Evolutionary conservation across 306 rosid genomes (phyloP), one percentile per base, ranked within the genome.

Genomic region (Canavalia gladiata): DNA sequence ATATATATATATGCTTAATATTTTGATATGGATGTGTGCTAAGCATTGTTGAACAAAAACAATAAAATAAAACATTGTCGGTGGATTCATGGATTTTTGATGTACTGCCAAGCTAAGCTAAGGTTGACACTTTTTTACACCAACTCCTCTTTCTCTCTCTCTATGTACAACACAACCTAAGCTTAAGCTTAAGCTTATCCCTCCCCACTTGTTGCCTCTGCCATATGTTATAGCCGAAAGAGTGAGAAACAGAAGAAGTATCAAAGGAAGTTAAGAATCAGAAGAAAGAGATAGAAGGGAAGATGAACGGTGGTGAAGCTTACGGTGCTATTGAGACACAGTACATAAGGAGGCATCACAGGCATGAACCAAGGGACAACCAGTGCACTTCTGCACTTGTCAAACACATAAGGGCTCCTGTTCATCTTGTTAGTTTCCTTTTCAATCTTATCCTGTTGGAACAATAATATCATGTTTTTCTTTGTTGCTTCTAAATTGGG

Each of bases 321-420:
- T 74, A 62, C 74, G 77, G 81, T 76, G 60, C 86, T 74, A 75
- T 88, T 88, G 98, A 92, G 81, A 64, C 87, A n/a, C 95, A 93
- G 86, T 89, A 87, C 91, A 90, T 96, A 84, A 86, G 89, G 50
- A 92, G 91, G 81, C 97, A 96, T 82, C 99, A 96, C 90, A 87
- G 25, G 73, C 99, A 96, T 65, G 91, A 90, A 8, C 87, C 90
- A 34, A 87, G 85, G 72, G 92, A 88, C 25, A 88, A 84, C 31
- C 99, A 96, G 92, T 94, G 99, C 85, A 85, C 98, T 42, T 90
- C 99, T n/a, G 92, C 97, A 7, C 82, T 96, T 43, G 94, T 93
- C 43, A 93, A 87, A 85, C 97, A 92, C 86, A 87, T 96, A 83
- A 92, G 78, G 65, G 98, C 99, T 12, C 99, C 98, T 31, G 90